Conservation (phyloP, 2,329 filamentous ascomycete genomes). For the Xylaria arbuscula region DNA sequence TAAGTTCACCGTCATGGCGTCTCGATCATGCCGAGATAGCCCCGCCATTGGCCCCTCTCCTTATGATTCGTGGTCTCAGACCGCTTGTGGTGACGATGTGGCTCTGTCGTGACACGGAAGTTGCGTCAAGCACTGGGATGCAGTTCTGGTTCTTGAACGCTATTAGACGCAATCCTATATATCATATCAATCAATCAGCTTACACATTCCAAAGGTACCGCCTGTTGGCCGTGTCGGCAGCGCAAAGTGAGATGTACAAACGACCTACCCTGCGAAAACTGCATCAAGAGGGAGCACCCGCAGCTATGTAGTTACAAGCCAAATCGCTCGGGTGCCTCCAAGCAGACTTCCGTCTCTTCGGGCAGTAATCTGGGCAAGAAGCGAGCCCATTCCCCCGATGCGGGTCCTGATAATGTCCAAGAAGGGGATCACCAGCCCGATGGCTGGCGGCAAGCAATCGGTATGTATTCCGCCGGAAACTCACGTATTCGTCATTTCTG, state of each 20-base stretch:
- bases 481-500: background rate
- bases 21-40: constrained; percentile 11
- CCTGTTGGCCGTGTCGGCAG: constrained; percentile 75
- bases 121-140: background rate
- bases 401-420: constrained; percentile 52
- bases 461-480: constrained; percentile 37
- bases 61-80: constrained; percentile 1
- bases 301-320: constrained; percentile 75
- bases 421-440: constrained; percentile 51
- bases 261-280: constrained; percentile 75
- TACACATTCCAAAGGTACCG: constrained; percentile 61
- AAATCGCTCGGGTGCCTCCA: constrained; percentile 59
- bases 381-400: constrained; percentile 58
- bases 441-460: constrained; percentile 50
- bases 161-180: constrained; percentile 28
- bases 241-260: constrained; percentile 77
- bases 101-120: constrained; percentile 2
- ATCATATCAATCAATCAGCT: constrained; percentile 31
- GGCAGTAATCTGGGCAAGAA: constrained; percentile 52
- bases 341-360: constrained; percentile 49
- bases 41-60: constrained; percentile 15
- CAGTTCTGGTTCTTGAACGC: background rate
- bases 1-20: background rate
- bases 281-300: constrained; percentile 72
- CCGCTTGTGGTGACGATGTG: background rate